These are phyloP conservation scores for Emiliania huxleyi DNA, from an alignment of 78 protist genomes.

Conservation along the genomic window DNA sequence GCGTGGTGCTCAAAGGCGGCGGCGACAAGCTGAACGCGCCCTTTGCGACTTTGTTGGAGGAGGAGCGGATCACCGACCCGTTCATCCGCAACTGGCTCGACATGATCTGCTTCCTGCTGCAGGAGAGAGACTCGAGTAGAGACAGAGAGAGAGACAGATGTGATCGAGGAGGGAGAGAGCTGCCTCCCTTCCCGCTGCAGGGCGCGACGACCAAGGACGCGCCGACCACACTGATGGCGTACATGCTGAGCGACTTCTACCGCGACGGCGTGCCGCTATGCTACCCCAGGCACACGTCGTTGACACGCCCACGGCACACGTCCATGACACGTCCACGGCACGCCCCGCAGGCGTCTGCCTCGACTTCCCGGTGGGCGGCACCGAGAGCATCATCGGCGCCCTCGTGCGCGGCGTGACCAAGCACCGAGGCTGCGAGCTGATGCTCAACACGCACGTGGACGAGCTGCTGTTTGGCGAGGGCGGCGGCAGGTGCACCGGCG, in stretches of 20 bases:
- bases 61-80: background rate
- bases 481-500: slow-evolving; percentile 29
- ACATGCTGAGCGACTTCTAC: background rate
- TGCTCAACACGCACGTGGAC: background rate
- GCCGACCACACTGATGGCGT: slow-evolving; percentile 38
- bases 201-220: background rate
- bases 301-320: no score
- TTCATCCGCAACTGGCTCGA: slow-evolving; percentile 45
- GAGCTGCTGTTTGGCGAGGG: background rate
- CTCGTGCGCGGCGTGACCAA: slow-evolving; percentile 44
- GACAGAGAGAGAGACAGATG: no score
- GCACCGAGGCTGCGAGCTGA: background rate
- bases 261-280: background rate
- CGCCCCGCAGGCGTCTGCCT: no score
- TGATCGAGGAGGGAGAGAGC: no score
- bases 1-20: background rate
- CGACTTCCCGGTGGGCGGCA: slow-evolving; percentile 40
- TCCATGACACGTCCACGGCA: no score
- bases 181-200: slow-evolving; percentile 30
- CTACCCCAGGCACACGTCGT: no score
- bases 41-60: background rate
- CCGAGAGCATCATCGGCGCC: background rate
- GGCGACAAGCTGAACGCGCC: background rate
- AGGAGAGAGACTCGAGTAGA: no score
- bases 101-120: slow-evolving; percentile 44